Conservation (phyloP, 1,139 yeast genomes). For the Suhomyces maxii region DNA sequence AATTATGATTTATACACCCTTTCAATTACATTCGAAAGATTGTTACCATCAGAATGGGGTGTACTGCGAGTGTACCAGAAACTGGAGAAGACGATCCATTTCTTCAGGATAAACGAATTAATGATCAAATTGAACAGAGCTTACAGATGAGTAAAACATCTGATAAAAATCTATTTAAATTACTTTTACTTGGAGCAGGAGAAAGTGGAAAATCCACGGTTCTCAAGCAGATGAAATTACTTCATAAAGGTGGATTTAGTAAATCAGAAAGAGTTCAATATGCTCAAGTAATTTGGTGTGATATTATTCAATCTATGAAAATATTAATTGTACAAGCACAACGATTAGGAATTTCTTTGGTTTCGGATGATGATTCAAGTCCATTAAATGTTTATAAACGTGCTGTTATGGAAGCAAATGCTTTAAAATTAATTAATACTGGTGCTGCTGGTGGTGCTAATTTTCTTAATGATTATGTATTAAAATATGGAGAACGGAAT, state of each 20-base stretch:
- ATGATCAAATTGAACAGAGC: conserved; percentile 69
- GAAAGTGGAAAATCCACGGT: conserved; percentile 97
- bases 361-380: conserved; percentile 56
- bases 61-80: conserved; percentile 58
- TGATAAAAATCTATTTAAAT: conserved; percentile 53
- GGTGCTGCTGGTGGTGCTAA: conserved; percentile 67
- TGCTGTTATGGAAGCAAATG: conserved; percentile 54
- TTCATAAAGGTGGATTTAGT: conserved; percentile 86
- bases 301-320: conserved; percentile 86
- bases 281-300: conserved; percentile 92
- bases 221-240: conserved; percentile 82
- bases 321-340: conserved; percentile 73
- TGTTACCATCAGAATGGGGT: conserved; percentile 51
- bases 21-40: background rate
- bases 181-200: conserved; percentile 86
- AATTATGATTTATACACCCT: background rate
- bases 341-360: conserved; percentile 56
- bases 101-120: conserved; percentile 50
- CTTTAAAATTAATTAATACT: conserved; percentile 62
- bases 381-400: conserved; percentile 49
- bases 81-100: conserved; percentile 50
- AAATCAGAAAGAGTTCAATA: conserved; percentile 79
- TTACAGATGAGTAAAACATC: conserved; percentile 54
- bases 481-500: conserved; percentile 58
- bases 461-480: conserved; percentile 63